These are phyloP conservation scores for Epithemia pelagica DNA, from an alignment of 108 stramenopile genomes.

Conservation along the genomic window DNA sequence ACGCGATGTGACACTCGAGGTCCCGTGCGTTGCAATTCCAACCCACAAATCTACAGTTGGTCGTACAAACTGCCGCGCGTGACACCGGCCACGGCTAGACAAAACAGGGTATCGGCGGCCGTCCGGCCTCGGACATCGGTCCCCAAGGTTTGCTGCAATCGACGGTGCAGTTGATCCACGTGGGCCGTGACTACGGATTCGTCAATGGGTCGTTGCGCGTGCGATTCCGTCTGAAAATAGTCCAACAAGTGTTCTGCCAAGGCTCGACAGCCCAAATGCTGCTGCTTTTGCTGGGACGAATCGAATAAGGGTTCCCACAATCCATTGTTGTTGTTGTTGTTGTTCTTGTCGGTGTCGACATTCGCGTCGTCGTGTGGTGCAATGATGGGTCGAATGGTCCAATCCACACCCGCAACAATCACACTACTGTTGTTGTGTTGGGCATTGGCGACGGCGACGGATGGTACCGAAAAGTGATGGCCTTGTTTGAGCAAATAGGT, in stretches of 20 bases:
- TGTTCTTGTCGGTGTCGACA: neutral
- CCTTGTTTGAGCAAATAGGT: conserved; percentile 8
- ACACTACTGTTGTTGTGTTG: neutral
- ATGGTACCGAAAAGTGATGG: conserved; percentile 6
- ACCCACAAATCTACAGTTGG: conserved; percentile 26
- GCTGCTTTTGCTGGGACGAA: neutral
- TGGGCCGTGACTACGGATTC: neutral
- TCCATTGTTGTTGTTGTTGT: neutral
- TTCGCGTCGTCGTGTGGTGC: no score
- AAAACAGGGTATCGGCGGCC: conserved; percentile 74
- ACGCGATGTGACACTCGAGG: conserved; percentile 48
- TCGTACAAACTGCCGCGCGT: conserved; percentile 24
- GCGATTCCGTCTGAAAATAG: neutral
- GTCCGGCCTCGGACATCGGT: conserved; percentile 57
- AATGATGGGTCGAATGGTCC: neutral
- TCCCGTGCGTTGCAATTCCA: conserved; percentile 49
- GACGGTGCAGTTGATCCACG: neutral
- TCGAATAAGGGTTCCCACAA: neutral
- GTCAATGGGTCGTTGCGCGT: neutral
- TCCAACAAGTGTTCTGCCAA: conserved; percentile 6
- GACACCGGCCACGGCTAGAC: conserved; percentile 67
- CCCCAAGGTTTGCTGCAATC: conserved; percentile 2
- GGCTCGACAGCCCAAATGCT: neutral
- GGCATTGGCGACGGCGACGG: no score
- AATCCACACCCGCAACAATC: neutral